phyloP scores from a whole-genome alignment of 2,329 filamentous ascomycete species.

The Macrophomina tecta region DNA sequence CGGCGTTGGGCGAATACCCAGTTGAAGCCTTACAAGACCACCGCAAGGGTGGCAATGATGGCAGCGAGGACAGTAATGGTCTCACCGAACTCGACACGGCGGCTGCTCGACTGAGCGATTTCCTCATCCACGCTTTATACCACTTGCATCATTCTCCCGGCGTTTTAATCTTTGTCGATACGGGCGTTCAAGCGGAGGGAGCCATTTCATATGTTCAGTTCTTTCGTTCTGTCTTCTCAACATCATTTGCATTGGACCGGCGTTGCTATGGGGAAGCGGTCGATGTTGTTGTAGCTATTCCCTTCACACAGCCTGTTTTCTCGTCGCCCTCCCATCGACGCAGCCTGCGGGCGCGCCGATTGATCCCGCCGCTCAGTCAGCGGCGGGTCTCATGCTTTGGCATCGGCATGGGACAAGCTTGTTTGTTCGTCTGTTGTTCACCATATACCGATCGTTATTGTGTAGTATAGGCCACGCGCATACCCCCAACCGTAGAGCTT shows the following conservation, averaged over 20 bases:
- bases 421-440: not conserved
- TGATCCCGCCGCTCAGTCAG: not conserved
- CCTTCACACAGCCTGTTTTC: slow-evolving; percentile 3
- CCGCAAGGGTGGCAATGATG: slow-evolving; percentile 4
- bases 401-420: not conserved
- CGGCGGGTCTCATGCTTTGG: not conserved
- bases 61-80: slow-evolving; percentile 17
- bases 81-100: slow-evolving; percentile 19
- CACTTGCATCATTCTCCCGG: slow-evolving; percentile 26
- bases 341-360: not conserved
- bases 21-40: not conserved
- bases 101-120: slow-evolving; percentile 27
- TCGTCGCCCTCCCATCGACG: not conserved
- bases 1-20: slow-evolving; percentile 20
- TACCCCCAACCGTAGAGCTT: slow-evolving; percentile 8
- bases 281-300: slow-evolving; percentile 11
- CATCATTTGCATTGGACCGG: slow-evolving; percentile 23
- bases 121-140: slow-evolving; percentile 28
- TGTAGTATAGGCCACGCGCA: slow-evolving; percentile 27
- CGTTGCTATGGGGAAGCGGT: slow-evolving; percentile 17
- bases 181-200: slow-evolving; percentile 25
- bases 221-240: slow-evolving; percentile 24
- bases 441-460: slow-evolving; percentile 28
- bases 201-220: slow-evolving; percentile 12
- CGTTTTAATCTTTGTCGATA: slow-evolving; percentile 25